Evolutionary conservation across 306 rosid species (phyloP).

Genomic region (Erythrophleum fordii): DNA sequence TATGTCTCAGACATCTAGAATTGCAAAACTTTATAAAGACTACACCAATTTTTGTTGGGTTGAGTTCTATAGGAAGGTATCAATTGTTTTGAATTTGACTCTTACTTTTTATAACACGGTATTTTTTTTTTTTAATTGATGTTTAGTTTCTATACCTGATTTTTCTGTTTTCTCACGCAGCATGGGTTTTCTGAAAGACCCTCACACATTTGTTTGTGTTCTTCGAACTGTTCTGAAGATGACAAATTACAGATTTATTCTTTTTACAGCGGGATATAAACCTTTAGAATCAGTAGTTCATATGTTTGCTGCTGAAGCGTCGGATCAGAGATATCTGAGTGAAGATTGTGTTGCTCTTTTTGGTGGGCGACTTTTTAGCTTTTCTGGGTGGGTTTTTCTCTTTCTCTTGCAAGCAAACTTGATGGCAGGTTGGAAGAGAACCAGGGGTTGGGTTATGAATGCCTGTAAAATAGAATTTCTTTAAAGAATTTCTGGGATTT

Average conservation of each 20-base stretch:
- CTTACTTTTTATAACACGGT: conserved; percentile 8
- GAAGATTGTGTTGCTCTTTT: conserved; percentile 63
- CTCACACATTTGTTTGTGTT: conserved; percentile 62
- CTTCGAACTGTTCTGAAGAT: conserved; percentile 59
- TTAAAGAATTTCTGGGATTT: conserved; percentile 8
- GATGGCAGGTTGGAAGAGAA: neutral
- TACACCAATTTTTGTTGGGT: conserved; percentile 70
- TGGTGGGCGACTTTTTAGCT: conserved; percentile 59
- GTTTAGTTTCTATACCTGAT: conserved; percentile 13
- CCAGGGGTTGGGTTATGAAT: neutral
- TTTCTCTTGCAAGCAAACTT: neutral
- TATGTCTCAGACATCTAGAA: conserved; percentile 63
- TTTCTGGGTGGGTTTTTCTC: conserved; percentile 65
- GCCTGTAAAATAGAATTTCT: neutral
- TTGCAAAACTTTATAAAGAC: conserved; percentile 58
- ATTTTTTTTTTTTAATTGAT: conserved; percentile 8
- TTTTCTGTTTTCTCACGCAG: conserved; percentile 53
- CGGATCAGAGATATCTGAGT: conserved; percentile 43
- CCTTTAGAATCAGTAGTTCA: conserved; percentile 62
- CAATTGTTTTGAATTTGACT: conserved; percentile 34
- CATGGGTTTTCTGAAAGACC: conserved; percentile 78
- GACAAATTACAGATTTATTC: conserved; percentile 66
- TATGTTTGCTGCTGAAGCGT: conserved; percentile 48
- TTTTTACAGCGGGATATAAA: conserved; percentile 74
- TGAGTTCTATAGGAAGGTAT: conserved; percentile 84